Conservation (phyloP, 345 rosid genomes). For the Adansonia digitata region DNA sequence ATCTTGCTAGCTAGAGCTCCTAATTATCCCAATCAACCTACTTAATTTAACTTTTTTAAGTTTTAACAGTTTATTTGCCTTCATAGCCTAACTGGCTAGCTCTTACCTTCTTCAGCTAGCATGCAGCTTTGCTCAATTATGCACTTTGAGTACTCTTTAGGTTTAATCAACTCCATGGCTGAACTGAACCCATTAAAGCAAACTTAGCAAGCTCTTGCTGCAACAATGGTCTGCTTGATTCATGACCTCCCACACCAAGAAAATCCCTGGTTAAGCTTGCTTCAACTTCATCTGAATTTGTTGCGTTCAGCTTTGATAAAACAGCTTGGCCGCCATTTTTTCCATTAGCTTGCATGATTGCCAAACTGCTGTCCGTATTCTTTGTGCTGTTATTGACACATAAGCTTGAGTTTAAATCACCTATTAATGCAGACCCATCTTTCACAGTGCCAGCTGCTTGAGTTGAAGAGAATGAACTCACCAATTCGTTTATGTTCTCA, state of each 20-base stretch:
- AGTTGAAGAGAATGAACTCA: conserved; percentile 7
- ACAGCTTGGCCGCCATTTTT: not conserved
- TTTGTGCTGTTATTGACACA: not conserved
- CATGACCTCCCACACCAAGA: conserved; percentile 56
- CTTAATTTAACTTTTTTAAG: not conserved
- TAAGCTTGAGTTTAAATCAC: not conserved
- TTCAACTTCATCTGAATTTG: conserved; percentile 7
- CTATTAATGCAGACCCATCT: not conserved
- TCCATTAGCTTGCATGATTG: too few species aligned
- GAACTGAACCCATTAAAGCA: conserved; percentile 26
- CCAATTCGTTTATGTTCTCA: conserved; percentile 3
- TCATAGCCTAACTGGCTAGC: not conserved
- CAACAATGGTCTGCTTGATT: conserved; percentile 26
- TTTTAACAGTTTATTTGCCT: not conserved
- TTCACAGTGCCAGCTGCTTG: not conserved
- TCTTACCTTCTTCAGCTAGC: not conserved
- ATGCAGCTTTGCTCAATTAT: not conserved
- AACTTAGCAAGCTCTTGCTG: conserved; percentile 37
- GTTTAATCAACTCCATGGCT: conserved; percentile 9
- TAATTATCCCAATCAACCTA: not conserved
- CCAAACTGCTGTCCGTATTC: too few species aligned
- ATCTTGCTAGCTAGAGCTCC: not conserved
- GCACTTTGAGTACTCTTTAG: not conserved
- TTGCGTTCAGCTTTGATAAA: too few species aligned
- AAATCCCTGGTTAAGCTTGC: conserved; percentile 58